phyloP scores from a whole-genome alignment of 129 eudicot species.

The Flaveria robusta region DNA sequence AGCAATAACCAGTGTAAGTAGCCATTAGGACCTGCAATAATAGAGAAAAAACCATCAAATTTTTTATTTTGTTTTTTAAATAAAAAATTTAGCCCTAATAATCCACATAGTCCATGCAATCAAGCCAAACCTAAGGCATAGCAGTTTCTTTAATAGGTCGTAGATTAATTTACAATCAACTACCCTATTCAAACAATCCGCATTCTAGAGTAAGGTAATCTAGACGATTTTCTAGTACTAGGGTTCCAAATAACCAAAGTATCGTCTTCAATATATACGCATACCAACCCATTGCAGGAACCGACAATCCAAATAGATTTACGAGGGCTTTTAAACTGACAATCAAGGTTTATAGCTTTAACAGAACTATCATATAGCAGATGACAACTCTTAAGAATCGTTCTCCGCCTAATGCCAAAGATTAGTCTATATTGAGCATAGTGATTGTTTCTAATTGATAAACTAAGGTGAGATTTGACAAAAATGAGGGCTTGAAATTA shows the following conservation, averaged over 20 bases:
- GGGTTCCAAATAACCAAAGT: conserved; percentile 67
- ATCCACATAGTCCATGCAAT: background rate
- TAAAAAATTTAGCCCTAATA: background rate
- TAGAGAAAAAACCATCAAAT: background rate
- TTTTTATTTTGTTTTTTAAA: background rate
- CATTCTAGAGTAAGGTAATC: conserved; percentile 33
- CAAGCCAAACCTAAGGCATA: background rate
- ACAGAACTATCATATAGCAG: conserved; percentile 19
- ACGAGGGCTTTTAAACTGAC: conserved; percentile 44
- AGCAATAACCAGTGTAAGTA: conserved; percentile 14
- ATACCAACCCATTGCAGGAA: conserved; percentile 55
- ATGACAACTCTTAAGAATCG: conserved; percentile 28
- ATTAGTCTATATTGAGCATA: conserved; percentile 32
- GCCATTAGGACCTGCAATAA: conserved; percentile 8
- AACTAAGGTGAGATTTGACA: conserved; percentile 37
- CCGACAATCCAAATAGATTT: conserved; percentile 45
- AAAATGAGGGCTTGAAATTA: conserved; percentile 56
- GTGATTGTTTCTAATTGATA: conserved; percentile 12
- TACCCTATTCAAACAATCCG: background rate
- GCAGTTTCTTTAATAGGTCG: background rate
- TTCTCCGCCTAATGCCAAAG: conserved; percentile 17
- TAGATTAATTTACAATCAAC: background rate
- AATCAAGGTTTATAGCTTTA: conserved; percentile 34
- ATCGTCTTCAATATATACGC: conserved; percentile 44
- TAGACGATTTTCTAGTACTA: conserved; percentile 34